Evolutionary conservation across 495 filamentous ascomycete genomes (phyloP).

Genomic region (Hypoxylon lienhwacheense): DNA sequence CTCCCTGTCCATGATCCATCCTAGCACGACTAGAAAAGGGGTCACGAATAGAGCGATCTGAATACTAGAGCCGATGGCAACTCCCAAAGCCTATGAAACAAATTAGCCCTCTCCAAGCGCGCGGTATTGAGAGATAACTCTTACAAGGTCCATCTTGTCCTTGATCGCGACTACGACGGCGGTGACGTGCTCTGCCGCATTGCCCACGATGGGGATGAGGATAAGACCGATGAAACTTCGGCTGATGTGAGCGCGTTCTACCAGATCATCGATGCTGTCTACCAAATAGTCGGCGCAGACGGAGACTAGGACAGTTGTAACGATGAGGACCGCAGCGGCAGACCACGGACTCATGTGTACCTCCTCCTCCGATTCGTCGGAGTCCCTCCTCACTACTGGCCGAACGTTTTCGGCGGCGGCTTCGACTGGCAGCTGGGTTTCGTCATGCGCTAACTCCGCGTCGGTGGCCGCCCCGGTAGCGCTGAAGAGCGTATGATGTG

Average conservation of each 20-base stretch:
- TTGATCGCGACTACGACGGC: constrained; percentile 89
- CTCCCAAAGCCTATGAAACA: constrained; percentile 70
- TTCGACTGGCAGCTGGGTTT: constrained; percentile 26
- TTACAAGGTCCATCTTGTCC: constrained; percentile 89
- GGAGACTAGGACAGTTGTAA: constrained; percentile 81
- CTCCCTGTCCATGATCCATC: constrained; percentile 74
- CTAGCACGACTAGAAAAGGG: constrained; percentile 85
- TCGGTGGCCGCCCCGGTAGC: constrained; percentile 51
- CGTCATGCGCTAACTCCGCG: constrained; percentile 19
- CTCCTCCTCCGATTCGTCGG: constrained; percentile 55
- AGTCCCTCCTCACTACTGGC: constrained; percentile 36
- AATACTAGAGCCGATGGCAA: constrained; percentile 89
- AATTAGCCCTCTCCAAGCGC: constrained; percentile 1
- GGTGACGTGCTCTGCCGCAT: constrained; percentile 96
- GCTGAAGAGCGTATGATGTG: constrained; percentile 81
- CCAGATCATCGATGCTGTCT: constrained; percentile 86
- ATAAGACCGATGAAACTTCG: constrained; percentile 97
- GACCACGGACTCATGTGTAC: constrained; percentile 66
- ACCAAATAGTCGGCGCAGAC: constrained; percentile 94
- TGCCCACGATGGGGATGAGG: constrained; percentile 94
- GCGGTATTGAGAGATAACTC: background rate
- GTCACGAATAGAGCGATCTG: constrained; percentile 95
- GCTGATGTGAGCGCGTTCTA: constrained; percentile 79
- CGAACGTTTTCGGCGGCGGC: constrained; percentile 34
- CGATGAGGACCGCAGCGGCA: constrained; percentile 70